Percentiles rank a stretch among this genome's conserved stretches.
phyloP scores from a whole-genome alignment of 2,329 filamentous ascomycete species.

The Ophiostoma sp. region DNA sequence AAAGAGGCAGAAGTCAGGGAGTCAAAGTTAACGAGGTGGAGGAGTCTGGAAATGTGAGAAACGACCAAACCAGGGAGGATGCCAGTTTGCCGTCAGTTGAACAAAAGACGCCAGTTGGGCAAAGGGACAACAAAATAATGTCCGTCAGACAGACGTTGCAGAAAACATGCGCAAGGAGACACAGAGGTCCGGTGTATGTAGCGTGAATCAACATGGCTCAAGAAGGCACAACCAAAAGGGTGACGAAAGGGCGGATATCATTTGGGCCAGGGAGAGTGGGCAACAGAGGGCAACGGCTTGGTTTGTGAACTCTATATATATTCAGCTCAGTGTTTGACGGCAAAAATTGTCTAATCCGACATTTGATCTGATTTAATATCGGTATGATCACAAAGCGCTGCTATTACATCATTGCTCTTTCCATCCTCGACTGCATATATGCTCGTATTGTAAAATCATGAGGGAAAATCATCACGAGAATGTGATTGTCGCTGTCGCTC shows the following conservation, averaged over 20 bases:
- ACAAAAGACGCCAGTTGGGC: neutral
- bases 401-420: no score
- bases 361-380: neutral
- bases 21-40: neutral
- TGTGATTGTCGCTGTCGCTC: no score
- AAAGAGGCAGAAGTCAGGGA: neutral
- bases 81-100: neutral
- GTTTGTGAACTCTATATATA: neutral
- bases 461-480: no score
- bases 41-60: neutral
- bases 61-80: neutral
- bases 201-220: neutral
- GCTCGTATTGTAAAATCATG: no score
- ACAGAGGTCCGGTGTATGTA: no score
- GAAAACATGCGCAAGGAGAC: neutral
- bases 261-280: neutral
- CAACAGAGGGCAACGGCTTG: neutral
- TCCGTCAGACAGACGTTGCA: neutral
- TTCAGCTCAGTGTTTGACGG: neutral
- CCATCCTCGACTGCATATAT: no score
- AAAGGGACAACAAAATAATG: neutral
- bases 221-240: neutral
- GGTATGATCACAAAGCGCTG: no score
- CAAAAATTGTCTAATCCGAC: neutral
- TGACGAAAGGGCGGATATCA: neutral